These are phyloP conservation scores for Lecanicillium sp. DNA, from an alignment of 2,329 filamentous ascomycete species.

Conservation along the genomic window DNA sequence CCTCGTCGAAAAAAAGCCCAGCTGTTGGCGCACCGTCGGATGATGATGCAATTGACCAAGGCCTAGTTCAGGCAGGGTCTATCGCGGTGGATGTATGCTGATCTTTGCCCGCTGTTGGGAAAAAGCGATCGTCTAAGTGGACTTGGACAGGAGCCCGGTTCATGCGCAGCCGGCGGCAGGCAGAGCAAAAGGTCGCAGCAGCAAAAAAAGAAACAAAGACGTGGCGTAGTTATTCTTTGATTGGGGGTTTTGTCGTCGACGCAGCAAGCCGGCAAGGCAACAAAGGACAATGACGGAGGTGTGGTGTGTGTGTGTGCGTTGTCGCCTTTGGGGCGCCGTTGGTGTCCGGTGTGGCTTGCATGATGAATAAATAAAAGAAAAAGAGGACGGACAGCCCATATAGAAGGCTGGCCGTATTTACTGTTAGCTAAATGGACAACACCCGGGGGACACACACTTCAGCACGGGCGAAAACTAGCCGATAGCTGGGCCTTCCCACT, in stretches of 20 bases:
- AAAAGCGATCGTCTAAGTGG: slow-evolving; percentile 10
- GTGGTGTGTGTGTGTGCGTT: not conserved
- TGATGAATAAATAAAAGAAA: slow-evolving; percentile 3
- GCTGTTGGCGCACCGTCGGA: too few relatives aligned
- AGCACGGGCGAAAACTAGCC: too few relatives aligned
- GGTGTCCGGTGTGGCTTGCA: slow-evolving; percentile 12
- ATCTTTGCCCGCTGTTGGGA: not conserved
- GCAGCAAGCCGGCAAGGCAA: not conserved
- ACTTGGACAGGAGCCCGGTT: too few relatives aligned
- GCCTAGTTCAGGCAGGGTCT: slow-evolving; percentile 10
- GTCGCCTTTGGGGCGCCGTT: not conserved
- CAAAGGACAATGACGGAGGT: not conserved
- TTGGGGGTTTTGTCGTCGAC: too few relatives aligned
- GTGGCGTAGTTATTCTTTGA: too few relatives aligned
- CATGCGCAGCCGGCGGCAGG: too few relatives aligned
- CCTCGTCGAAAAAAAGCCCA: too few relatives aligned
- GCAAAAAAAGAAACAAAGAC: too few relatives aligned
- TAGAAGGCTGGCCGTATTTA: not conserved
- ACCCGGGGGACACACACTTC: too few relatives aligned
- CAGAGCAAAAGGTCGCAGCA: too few relatives aligned
- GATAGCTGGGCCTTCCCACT: too few relatives aligned
- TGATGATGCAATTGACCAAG: slow-evolving; percentile 6
- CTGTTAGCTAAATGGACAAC: too few relatives aligned
- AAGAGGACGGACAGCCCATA: not conserved
- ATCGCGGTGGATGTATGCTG: slow-evolving; percentile 6